Conservation (phyloP, 768 basidiomycete species). For the Tephrocybe rancida region DNA sequence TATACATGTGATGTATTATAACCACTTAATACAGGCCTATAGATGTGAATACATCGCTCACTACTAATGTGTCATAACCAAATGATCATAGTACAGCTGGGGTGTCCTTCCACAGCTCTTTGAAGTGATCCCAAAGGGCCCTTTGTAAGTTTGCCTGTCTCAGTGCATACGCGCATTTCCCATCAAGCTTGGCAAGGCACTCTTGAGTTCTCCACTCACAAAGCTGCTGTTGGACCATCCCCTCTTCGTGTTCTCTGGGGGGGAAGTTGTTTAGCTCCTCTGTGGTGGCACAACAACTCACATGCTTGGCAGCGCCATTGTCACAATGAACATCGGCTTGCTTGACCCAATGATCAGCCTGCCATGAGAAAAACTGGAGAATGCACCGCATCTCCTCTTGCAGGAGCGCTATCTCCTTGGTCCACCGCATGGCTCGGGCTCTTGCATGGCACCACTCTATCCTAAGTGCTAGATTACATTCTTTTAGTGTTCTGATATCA, state of each 20-base stretch:
- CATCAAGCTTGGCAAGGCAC: neutral
- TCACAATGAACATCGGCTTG: neutral
- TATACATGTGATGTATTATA: too few relatives aligned
- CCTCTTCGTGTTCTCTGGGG: neutral
- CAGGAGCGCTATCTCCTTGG: slow-evolving; percentile 22
- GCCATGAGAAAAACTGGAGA: slow-evolving; percentile 20
- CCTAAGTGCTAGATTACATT: slow-evolving; percentile 6
- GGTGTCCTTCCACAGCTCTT: neutral
- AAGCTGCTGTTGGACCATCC: neutral
- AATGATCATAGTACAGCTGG: neutral
- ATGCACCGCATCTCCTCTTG: slow-evolving; percentile 4
- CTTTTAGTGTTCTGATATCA: neutral
- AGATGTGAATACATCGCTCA: too few relatives aligned
- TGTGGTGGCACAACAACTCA: neutral
- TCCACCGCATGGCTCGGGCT: slow-evolving; percentile 21
- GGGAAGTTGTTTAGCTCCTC: neutral
- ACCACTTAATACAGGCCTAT: too few relatives aligned
- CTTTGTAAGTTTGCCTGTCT: neutral
- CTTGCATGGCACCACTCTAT: slow-evolving; percentile 25
- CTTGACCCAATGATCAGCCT: slow-evolving; percentile 8
- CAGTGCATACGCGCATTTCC: neutral
- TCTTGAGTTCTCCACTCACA: neutral
- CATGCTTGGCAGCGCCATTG: neutral
- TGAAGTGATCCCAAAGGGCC: neutral
- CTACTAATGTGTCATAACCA: neutral